Evolutionary conservation across 2,329 filamentous ascomycete genomes (phyloP).

Genomic region (Magnaporthiopsis rhizophila): DNA sequence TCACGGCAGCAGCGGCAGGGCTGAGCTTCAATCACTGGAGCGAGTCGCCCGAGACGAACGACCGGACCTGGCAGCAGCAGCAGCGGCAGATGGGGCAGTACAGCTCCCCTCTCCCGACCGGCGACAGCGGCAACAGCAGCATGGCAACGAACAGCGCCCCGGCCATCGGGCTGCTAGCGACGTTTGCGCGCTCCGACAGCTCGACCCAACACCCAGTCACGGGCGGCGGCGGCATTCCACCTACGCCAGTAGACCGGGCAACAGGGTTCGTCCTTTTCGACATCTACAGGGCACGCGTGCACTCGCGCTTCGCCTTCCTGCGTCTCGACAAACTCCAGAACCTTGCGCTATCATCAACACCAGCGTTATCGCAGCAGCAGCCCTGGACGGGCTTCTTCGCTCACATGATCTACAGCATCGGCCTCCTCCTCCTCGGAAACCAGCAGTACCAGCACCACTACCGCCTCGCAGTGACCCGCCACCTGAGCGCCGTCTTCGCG

Average conservation of each 20-base stretch:
- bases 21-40: not conserved
- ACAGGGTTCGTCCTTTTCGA: constrained; percentile 2
- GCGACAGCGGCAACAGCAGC: not conserved
- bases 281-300: constrained; percentile 1
- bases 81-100: not conserved
- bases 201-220: not conserved
- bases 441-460: not conserved
- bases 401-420: constrained; percentile 17
- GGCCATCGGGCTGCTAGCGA: constrained; percentile 4
- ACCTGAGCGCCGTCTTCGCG: constrained; percentile 7
- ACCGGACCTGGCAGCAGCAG: not conserved
- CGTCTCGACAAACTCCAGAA: not conserved
- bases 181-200: constrained; percentile 5
- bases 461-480: constrained; percentile 5
- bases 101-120: not conserved
- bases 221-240: not conserved
- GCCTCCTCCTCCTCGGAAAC: constrained; percentile 11
- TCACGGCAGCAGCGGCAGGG: not conserved
- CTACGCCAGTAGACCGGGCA: not conserved
- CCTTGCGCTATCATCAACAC: not conserved
- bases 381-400: constrained; percentile 20
- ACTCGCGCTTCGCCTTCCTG: constrained; percentile 8
- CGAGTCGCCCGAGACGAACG: not conserved
- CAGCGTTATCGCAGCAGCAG: not conserved
- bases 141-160: constrained; percentile 2